Conservation (phyloP, 202 grass and related monocot species). For the Alloteropsis angusta region DNA sequence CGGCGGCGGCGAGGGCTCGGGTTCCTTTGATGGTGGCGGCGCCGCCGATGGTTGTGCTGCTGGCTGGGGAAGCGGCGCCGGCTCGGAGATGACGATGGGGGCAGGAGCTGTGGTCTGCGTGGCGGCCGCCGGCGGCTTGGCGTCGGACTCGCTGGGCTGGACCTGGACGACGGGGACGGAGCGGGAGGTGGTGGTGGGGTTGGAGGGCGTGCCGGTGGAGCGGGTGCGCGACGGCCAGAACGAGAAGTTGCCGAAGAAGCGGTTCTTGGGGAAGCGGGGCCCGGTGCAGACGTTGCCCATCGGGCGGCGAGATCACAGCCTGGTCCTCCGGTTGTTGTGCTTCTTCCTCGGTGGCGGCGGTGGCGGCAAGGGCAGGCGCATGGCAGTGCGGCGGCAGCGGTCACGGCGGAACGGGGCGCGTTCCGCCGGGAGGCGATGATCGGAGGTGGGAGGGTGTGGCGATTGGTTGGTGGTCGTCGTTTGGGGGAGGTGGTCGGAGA, state of each 20-base stretch:
- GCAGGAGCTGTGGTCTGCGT: constrained; percentile 6
- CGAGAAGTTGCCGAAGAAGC: constrained; percentile 29
- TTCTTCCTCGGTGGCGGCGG: not conserved
- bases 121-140: not conserved
- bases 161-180: constrained; percentile 30
- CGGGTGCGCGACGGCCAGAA: constrained; percentile 24
- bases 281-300: constrained; percentile 57
- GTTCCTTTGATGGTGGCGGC: not conserved
- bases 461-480: constrained; percentile 1
- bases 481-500: not conserved
- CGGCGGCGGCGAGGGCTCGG: not conserved
- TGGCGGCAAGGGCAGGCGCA: not conserved
- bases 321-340: not conserved
- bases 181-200: constrained; percentile 25
- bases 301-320: constrained; percentile 4
- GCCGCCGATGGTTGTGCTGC: not conserved
- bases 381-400: constrained; percentile 6
- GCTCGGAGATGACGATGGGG: constrained; percentile 30
- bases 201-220: not conserved
- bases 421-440: constrained; percentile 22
- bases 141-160: constrained; percentile 11
- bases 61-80: not conserved
- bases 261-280: constrained; percentile 35
- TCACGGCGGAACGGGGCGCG: constrained; percentile 29
- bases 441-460: not conserved